phyloP scores from a whole-genome alignment of 352 stramenopile genomes.

The Globisporangium solare region DNA sequence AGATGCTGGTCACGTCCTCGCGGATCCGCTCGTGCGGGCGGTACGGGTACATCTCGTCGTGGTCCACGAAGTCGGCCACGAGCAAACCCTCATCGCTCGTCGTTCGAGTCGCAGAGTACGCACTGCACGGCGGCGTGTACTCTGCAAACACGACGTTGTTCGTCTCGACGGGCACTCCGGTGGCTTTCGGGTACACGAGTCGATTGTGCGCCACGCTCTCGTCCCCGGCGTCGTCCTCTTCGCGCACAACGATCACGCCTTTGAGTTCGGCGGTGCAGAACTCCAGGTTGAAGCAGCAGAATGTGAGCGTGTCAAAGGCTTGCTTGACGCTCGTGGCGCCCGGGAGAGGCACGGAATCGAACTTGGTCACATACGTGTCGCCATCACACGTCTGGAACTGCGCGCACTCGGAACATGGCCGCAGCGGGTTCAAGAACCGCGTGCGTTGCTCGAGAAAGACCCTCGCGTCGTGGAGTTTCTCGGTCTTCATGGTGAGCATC shows the following conservation, averaged over 20 bases:
- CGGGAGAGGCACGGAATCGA: background rate
- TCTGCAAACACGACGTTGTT: constrained; percentile 7
- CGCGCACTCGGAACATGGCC: background rate
- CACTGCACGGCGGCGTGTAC: background rate
- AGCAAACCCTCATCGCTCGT: background rate
- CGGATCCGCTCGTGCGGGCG: background rate
- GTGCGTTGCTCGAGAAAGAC: background rate
- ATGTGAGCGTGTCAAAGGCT: constrained; percentile 3
- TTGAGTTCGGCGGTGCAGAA: background rate
- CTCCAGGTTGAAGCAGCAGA: constrained; percentile 3
- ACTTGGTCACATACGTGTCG: background rate
- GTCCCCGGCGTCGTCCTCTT: background rate
- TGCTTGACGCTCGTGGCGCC: constrained; percentile 7
- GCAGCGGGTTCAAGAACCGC: background rate
- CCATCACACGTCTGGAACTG: background rate
- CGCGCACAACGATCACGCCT: constrained; percentile 1
- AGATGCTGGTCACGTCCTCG: background rate
- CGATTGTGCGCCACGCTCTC: background rate
- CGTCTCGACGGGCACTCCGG: background rate
- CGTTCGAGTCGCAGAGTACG: no score
- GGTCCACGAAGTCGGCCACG: constrained; percentile 3
- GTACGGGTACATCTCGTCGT: constrained; percentile 2
- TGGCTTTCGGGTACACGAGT: background rate
- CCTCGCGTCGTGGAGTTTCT: constrained; percentile 3
- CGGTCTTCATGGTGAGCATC: background rate